Evolutionary conservation across 2,329 filamentous ascomycete species (phyloP), one percentile per base, ranked within the genome.

Genomic region (Neopestalotiopsis clavispora): DNA sequence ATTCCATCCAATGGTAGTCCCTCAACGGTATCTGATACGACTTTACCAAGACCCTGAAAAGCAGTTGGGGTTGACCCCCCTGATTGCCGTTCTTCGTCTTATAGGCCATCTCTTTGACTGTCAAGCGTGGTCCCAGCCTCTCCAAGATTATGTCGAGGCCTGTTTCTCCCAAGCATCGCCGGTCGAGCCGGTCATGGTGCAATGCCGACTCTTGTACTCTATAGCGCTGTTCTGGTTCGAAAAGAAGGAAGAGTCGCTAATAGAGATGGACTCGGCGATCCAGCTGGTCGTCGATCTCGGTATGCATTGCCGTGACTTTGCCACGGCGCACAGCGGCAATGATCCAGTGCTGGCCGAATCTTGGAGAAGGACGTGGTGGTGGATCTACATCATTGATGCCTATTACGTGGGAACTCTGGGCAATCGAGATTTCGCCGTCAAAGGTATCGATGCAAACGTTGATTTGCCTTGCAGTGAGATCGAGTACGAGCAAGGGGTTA

Each of bases 291-390:
- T 92, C 1, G 83, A 89, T 5, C 77, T 93, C 2, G 86, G 88
- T 1, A 85, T 93, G 83, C 84, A 92, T 68, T 83, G 81, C 1
- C 78, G 81, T 23, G 83, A 85, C 0, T 93, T 87, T 73, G 86
- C 90, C 1, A 69, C 79, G 1, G 72, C 78, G 1, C 78, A 87
- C 66, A 84, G 85, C 5, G 77, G 80, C 7, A 83, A 83, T 1
- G 84, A 90, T 68, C 77, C 83, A 0, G 72, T 80, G 0, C 62
- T 82, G 23, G 84, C 86, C 52, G 91, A 94, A 74, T 88, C 85
- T 71, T 86, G 89, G 82, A 85, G 91, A 64, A 84, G 91, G 57
- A 93, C 91, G 1, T 94, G 91, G 91, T 94, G 91, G 91, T 87
- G 89, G 74, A 75, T 93, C 52, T 92, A 87, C 73, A 84, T 88